phyloP scores from a whole-genome alignment of 257 asterid species.

The Petunia secreta region DNA sequence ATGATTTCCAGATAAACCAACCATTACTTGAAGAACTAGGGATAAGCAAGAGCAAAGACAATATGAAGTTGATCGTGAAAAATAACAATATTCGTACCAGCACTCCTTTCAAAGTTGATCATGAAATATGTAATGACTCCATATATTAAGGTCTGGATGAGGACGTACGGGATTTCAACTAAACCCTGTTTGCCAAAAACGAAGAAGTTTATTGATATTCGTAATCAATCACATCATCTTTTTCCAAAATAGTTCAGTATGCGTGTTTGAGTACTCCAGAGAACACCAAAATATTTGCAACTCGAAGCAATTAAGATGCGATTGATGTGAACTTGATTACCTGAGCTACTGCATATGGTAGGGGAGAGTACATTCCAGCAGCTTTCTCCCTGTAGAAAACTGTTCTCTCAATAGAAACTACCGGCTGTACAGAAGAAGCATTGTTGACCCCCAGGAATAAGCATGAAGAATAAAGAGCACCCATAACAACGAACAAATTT shows the following conservation, averaged over 20 bases:
- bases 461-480: conserved; percentile 74
- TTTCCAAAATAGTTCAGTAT: neutral
- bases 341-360: conserved; percentile 85
- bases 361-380: conserved; percentile 85
- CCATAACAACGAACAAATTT: conserved; percentile 68
- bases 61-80: conserved; percentile 19
- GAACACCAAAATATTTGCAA: neutral
- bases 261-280: neutral
- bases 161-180: conserved; percentile 81
- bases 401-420: conserved; percentile 77
- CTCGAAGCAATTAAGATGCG: neutral
- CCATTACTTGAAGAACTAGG: conserved; percentile 18
- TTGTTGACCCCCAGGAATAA: conserved; percentile 87
- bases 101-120: conserved; percentile 81
- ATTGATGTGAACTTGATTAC: conserved; percentile 38
- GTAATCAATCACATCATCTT: conserved; percentile 3
- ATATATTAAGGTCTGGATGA: conserved; percentile 64
- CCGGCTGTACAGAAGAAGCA: conserved; percentile 87
- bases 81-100: conserved; percentile 42
- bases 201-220: conserved; percentile 14
- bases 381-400: conserved; percentile 94
- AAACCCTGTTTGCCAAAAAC: conserved; percentile 56
- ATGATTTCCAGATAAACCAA: conserved; percentile 1
- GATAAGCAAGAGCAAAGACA: neutral
- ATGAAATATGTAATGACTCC: conserved; percentile 79